Evolutionary conservation across 176 grass and related monocot species (phyloP), one percentile per base, ranked within the genome.

Genomic region (Musa schizocarpa): DNA sequence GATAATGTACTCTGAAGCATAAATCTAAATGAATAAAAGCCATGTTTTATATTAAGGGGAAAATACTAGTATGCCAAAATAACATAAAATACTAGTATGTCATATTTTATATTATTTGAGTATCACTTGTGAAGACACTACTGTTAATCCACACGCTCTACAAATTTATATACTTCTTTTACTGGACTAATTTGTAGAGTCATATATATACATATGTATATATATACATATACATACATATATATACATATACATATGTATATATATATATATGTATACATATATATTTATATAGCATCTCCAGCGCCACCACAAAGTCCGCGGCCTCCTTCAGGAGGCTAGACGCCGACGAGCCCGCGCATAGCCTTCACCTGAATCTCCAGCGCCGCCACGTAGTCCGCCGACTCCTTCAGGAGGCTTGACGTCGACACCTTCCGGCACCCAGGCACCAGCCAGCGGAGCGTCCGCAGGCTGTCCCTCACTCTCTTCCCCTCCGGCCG

Each of bases 291-390:
- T n/a, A n/a, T n/a, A n/a, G n/a, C n/a, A n/a, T 87, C 87, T 99
- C 81, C 61, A 99, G 88, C 54, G 96, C 96, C 20, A 91, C 88
- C 19, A 99, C 49, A 73, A 92, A 99, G 65, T 99, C 96, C 1
- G 87, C 96, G 21, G 88, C 23, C 77, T 95, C 91, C 79, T 99
- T 91, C 53, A 95, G 88, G 81, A 95, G 81, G 65, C 72, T 86
- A 34, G 88, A 78, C 8, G 88, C 71, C 43, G 49, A 85, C 74
- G 73, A 99, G 85, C 14, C 79, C 83, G 51, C 88, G 86, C 91
- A 99, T 92, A 61, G 86, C 63, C 79, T 83, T 92, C 68, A 95
- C 84, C 83, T 99, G 96, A 88, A 99, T 87, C 87, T 99, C 81
- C 61, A 99, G 88, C 54, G 96, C 96, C 20, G 96, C 88, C 19